Percentiles rank a stretch among this genome's conserved stretches.
Conservation (phyloP, 306 rosid genomes). For the Corylus americana region DNA sequence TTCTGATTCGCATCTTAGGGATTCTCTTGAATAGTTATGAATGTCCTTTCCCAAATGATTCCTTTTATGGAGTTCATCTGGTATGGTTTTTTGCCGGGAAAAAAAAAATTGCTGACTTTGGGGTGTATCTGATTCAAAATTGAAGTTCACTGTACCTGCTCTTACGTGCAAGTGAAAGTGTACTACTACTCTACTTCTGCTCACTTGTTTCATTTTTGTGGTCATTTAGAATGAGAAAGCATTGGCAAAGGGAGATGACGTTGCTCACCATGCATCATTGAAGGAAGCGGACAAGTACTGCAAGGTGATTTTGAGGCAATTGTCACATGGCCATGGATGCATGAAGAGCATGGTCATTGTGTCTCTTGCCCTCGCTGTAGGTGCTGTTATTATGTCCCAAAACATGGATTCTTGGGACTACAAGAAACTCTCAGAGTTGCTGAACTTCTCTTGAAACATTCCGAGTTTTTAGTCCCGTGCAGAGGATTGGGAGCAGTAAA, state of each 20-base stretch:
- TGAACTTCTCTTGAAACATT: constrained; percentile 32
- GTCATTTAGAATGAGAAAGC: constrained; percentile 41
- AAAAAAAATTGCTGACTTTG: not conserved
- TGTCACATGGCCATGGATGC: constrained; percentile 44
- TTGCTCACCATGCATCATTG: constrained; percentile 25
- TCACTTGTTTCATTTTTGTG: not conserved
- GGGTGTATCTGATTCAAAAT: not conserved
- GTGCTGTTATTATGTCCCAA: constrained; percentile 40
- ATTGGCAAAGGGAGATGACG: constrained; percentile 31
- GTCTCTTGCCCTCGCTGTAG: constrained; percentile 33
- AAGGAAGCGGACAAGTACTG: constrained; percentile 48
- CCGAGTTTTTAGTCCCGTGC: not conserved
- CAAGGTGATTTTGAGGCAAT: constrained; percentile 32
- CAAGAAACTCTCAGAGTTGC: constrained; percentile 30
- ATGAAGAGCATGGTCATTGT: constrained; percentile 42
- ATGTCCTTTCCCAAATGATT: not conserved
- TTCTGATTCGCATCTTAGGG: not conserved
- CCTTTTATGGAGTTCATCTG: not conserved
- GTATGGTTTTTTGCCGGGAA: not conserved
- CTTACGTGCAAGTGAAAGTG: not conserved
- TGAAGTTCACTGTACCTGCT: not conserved
- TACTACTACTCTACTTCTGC: not conserved
- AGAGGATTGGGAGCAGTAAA: not conserved
- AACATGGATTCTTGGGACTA: constrained; percentile 41
- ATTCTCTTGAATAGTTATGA: not conserved